Evolutionary conservation across 2,329 filamentous ascomycete genomes (phyloP).

Genomic region (Pezicula radicicola): DNA sequence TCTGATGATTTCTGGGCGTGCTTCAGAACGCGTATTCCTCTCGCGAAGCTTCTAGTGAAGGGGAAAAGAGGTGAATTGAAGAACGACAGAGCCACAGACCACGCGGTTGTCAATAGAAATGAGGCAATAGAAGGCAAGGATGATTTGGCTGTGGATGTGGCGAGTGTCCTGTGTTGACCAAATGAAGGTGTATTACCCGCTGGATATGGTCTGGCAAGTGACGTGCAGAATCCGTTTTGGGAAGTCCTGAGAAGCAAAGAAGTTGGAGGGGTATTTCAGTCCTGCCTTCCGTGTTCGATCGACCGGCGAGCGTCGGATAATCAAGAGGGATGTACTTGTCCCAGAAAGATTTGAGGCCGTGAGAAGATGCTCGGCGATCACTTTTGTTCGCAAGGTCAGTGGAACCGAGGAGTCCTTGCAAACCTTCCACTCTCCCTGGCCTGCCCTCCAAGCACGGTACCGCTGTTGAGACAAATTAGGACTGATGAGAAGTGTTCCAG

Average conservation of each 20-base stretch:
- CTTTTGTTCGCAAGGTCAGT: conserved; percentile 25
- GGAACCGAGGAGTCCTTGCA: conserved; percentile 25
- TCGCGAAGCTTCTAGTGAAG: conserved; percentile 4
- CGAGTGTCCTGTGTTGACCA: conserved; percentile 24
- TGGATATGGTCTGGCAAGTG: conserved; percentile 19
- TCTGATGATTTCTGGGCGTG: conserved; percentile 18
- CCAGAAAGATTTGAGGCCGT: conserved; percentile 23
- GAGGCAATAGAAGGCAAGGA: conserved; percentile 19
- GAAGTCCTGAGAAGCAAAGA: conserved; percentile 16
- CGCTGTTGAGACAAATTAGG: conserved; percentile 18
- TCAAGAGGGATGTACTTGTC: conserved; percentile 12
- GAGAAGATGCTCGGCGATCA: conserved; percentile 23
- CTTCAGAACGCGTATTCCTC: conserved; percentile 26
- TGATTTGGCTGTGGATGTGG: conserved; percentile 19
- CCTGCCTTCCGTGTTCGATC: conserved; percentile 27
- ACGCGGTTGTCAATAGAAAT: conserved; percentile 19
- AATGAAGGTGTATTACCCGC: conserved; percentile 27
- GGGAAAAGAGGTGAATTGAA: conserved; percentile 10
- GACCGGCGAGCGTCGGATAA: conserved; percentile 24
- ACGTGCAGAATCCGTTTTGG: conserved; percentile 24
- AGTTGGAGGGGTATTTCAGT: conserved; percentile 20
- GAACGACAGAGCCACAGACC: conserved; percentile 16
- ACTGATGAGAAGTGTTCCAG: conserved; percentile 12
- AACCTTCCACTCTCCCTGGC: conserved; percentile 16
- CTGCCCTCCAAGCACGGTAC: conserved; percentile 17